Evolutionary conservation across 225 moss, liverwort and hornwort genomes (phyloP), one percentile per base, ranked within the genome.

Genomic region (Pleurozium schreberi): DNA sequence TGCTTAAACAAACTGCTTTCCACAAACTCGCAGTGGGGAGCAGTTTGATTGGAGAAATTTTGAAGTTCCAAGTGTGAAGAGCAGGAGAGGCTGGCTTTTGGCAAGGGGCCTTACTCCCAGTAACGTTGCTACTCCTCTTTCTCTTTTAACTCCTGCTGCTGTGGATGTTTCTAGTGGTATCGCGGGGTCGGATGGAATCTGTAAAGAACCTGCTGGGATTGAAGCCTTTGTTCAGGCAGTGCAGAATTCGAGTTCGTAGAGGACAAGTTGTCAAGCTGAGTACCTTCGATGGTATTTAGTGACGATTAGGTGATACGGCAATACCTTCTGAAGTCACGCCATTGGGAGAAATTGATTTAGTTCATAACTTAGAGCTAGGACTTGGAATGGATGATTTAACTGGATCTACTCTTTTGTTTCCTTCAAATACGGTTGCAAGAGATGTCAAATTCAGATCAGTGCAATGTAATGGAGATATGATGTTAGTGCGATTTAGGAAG

Each of bases 131-230:
- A 81, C 63, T n/a, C 96, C 98, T 34, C 92, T 98, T 61, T 93
- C 97, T 70, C 91, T 92, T 49, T 88, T 96, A 55, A 89, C 90
- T 82, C 97, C 97, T 6, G 85, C 90, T 91, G 97, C 95, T 42
- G 95, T 98, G 74, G 97, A 98, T 93, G 98, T 98, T 70, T 95
- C 97, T 12, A 97, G 97, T 92, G 98, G 97, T 50, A 97, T 98
- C 89, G 87, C 96, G 25, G 97, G 96, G 58, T 75, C 94, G 34
- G 93, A 96, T 87, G 96, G 97, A 69, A 91, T 98, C 42, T 87
- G 90, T 49, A 97, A 98, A 88, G 95, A 97, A 85, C 95, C 87
- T 69, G 86, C 89, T 40, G 95, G 92, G 62, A 94, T 98, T 77
- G 71, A 88, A n/a, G 96, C 94, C 28, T 98, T 98, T 77, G 93